Base-by-base conservation (phyloP, 2,329 filamentous ascomycete species). In the Neonectria punicea region DNA sequence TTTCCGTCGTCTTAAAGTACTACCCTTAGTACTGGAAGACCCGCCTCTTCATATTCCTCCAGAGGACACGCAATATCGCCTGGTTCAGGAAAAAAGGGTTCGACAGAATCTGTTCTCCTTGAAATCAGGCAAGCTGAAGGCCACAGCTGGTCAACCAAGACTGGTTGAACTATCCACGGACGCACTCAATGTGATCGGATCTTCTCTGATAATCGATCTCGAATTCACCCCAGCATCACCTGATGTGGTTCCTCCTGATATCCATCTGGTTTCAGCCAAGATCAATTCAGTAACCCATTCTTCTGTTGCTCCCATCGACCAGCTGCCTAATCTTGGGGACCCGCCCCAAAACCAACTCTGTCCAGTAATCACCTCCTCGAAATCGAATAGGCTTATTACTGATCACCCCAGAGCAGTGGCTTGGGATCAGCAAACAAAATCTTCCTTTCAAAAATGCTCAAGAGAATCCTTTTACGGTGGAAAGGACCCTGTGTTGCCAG, bases 21-120 rank as follows among this genome's bases (percentile, higher is more conserved):
- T 58, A 4, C 60, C 53, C 11, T 10, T 63, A 3, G n/a, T 53
- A 18, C 7, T 18, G 7, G 47, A 63, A 30, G 53, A 63, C 5
- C 36, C 47, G 3, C 60, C 53, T 20, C 36, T 63, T 13, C 54
- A 58, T 39, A 14, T 63, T 18, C 7, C 10, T 7, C 53, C 36
- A 2, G 39, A 30, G 10, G 53, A 49, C 39, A 14, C 25, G 30
- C 14, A 18, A 22, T 58, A 53, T 25, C 47, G 47, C 13, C 10
- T 57, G 16, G 34, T 25, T 6, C 28, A 58, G 5, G 18, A 14
- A 13, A 63, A 63, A 14, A 46, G 47, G 53, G 28, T 63, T 13
- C 30, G 54, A 14, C 22, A 47, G 28, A 47, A 41, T 22, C 20
- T 57, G 13, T 39, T 63, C 20, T 57, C 36, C 14, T 13, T 44